phyloP scores from a whole-genome alignment of 352 stramenopile genomes.

The Aphanomyces invadans region DNA sequence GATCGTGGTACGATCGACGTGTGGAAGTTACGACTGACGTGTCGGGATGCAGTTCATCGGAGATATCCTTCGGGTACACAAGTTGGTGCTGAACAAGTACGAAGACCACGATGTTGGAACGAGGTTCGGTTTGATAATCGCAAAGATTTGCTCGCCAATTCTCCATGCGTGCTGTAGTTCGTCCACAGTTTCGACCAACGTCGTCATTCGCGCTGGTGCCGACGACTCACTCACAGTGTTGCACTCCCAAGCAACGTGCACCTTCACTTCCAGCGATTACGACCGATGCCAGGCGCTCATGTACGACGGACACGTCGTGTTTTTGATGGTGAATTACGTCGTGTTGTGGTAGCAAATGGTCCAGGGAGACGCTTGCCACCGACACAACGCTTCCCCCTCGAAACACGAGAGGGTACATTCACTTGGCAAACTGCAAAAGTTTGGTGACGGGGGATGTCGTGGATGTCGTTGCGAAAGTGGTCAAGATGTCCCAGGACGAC shows the following conservation, averaged over 20 bases:
- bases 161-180: neutral
- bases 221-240: neutral
- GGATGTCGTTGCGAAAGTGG: neutral
- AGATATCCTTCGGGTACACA: conserved; percentile 18
- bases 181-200: neutral
- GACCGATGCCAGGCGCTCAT: neutral
- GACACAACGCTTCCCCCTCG: neutral
- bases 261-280: conserved; percentile 5
- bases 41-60: conserved; percentile 2
- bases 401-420: neutral
- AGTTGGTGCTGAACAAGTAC: neutral
- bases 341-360: neutral
- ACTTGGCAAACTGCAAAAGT: neutral
- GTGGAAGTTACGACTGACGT: neutral
- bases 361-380: neutral
- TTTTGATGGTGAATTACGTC: neutral
- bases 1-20: conserved; percentile 5
- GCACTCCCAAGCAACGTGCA: neutral
- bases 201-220: neutral
- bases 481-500: neutral
- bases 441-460: neutral
- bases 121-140: neutral
- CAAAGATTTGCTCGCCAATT: neutral
- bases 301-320: neutral
- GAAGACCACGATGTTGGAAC: neutral